Evolutionary conservation across 202 grass and related monocot genomes (phyloP).

Genomic region (Setaria viridis): DNA sequence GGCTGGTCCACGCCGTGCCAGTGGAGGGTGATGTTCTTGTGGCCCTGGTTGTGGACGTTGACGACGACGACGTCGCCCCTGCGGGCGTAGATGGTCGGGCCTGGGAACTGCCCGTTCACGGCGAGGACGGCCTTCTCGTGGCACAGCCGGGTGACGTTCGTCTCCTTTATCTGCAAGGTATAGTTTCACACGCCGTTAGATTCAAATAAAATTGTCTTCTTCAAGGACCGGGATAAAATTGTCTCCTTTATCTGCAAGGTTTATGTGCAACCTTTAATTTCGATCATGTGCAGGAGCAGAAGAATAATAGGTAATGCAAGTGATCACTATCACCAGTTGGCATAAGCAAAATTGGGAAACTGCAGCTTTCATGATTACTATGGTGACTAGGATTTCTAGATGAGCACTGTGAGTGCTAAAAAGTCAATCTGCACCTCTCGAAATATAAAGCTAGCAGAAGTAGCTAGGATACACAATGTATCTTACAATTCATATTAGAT

Average conservation of each 20-base stretch:
- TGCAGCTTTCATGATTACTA: no score
- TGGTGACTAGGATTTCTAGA: no score
- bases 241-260: no score
- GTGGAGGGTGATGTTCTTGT: slow-evolving; percentile 75
- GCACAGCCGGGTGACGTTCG: slow-evolving; percentile 61
- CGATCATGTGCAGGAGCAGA: not conserved
- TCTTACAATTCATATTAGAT: no score
- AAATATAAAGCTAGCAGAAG: no score
- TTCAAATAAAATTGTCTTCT: not conserved
- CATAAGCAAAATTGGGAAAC: no score
- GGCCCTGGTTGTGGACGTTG: slow-evolving; percentile 61
- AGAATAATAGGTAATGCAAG: no score
- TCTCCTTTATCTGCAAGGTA: slow-evolving; percentile 53
- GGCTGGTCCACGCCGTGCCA: slow-evolving; percentile 79
- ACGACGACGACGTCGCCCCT: slow-evolving; percentile 60
- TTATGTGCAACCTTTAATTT: not conserved
- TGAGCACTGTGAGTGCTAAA: no score
- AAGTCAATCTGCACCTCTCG: no score
- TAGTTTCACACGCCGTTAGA: not conserved
- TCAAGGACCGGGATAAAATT: no score
- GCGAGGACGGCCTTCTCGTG: slow-evolving; percentile 60
- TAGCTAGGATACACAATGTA: no score
- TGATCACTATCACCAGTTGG: no score
- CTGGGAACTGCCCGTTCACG: slow-evolving; percentile 70
- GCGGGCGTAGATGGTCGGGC: slow-evolving; percentile 65